phyloP scores from a whole-genome alignment of 352 stramenopile genomes.

The Globisporangium irregulare region DNA sequence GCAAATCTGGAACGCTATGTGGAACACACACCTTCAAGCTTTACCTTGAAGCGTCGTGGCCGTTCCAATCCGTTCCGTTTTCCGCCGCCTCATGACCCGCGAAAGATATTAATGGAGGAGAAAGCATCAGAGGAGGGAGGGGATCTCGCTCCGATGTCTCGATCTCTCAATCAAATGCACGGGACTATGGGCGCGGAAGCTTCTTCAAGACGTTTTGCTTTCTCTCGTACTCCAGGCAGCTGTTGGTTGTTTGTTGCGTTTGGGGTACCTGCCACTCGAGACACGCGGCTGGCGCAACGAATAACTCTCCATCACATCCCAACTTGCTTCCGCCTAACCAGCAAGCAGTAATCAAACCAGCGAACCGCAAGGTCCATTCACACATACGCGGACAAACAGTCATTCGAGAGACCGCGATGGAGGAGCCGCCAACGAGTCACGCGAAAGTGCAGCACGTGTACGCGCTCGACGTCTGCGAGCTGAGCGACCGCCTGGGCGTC shows the following conservation, averaged over 20 bases:
- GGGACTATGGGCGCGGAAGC: not conserved
- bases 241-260: not conserved
- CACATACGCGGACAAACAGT: not conserved
- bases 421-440: not conserved
- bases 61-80: not conserved
- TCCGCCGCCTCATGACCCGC: not conserved
- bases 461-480: constrained; percentile 20
- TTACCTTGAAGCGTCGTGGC: not conserved
- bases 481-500: constrained; percentile 23
- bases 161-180: not conserved
- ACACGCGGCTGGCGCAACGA: not conserved
- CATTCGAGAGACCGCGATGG: not conserved
- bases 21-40: not conserved
- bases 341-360: not conserved
- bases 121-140: too few species aligned
- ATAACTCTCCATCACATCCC: not conserved
- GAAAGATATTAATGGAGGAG: not conserved
- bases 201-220: not conserved
- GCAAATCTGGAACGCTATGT: not conserved
- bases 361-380: not conserved
- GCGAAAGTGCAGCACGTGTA: constrained; percentile 23
- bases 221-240: not conserved
- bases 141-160: too few species aligned
- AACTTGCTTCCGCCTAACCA: too few species aligned
- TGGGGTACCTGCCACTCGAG: not conserved